These are phyloP conservation scores for Fusarium sp. DNA, from an alignment of 2,329 filamentous ascomycete genomes.

Conservation along the genomic window DNA sequence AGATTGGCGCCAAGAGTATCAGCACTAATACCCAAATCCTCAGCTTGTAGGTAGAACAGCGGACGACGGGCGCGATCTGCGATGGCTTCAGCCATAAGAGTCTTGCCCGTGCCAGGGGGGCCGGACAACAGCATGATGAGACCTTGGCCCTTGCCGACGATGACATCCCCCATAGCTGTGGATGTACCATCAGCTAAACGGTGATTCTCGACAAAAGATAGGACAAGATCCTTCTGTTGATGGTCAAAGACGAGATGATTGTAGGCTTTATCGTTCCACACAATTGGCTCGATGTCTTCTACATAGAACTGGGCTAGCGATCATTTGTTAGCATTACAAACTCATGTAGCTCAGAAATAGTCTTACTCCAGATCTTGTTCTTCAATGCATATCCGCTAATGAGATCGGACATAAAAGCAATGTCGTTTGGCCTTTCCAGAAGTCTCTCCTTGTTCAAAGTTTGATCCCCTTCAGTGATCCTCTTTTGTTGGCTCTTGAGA, in stretches of 20 bases:
- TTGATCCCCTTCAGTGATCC: constrained; percentile 51
- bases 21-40: constrained; percentile 60
- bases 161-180: constrained; percentile 52
- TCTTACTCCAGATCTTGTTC: constrained; percentile 59
- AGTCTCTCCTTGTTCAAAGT: constrained; percentile 54
- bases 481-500: constrained; percentile 23
- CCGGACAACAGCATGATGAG: constrained; percentile 60
- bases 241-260: constrained; percentile 60
- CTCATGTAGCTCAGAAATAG: not conserved
- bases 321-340: constrained; percentile 10
- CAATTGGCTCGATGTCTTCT: constrained; percentile 55
- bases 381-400: constrained; percentile 59
- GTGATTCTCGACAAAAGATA: constrained; percentile 61
- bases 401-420: constrained; percentile 56
- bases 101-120: constrained; percentile 60
- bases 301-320: constrained; percentile 50
- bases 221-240: constrained; percentile 59
- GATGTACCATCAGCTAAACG: constrained; percentile 29
- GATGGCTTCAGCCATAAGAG: constrained; percentile 57
- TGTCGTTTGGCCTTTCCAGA: constrained; percentile 51
- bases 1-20: constrained; percentile 59
- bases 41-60: constrained; percentile 58
- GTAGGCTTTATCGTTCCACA: constrained; percentile 59
- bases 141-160: constrained; percentile 57
- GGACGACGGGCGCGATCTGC: constrained; percentile 57